Evolutionary conservation across 352 stramenopile species (phyloP), one percentile per base, ranked within the genome.

Genomic region (Pythium dissotocum): DNA sequence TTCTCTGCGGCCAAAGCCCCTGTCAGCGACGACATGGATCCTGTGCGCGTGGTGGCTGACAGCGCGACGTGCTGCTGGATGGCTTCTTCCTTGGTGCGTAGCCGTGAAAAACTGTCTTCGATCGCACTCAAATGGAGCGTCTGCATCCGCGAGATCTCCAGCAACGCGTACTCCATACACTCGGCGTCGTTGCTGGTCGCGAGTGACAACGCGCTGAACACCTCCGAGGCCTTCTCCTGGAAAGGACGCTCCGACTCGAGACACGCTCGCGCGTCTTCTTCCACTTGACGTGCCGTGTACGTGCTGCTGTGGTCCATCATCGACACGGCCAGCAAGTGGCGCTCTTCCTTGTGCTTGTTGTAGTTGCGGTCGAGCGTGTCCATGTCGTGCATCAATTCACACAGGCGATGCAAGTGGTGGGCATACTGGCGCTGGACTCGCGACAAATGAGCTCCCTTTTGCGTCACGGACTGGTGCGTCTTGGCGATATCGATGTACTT

Each of bases 141-240:
- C 70, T 93, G 85, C 87, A 93, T 95, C 57, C 87, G 83, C 9
- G 90, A 82, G 52, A 90, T 74, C 62, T 95, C 87, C 21, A 92
- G 65, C 38, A 93, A 62, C 14, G 87, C 87, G 55, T 93, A 93
- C 65, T 95, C 87, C 77, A 89, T 91, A 55, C 85, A 90, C 62
- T 93, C 83, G 9, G 85, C 85, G 40, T 91, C 78, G 52, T 89
- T 89, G 58, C 85, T 88, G 0, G 83, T 89, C 46, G 78, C 74
- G 2, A 90, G 58, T 40, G 85, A 91, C n/a, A 93, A 75, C 26
- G 85, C 70, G 51, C 81, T 91, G 63, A 93, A 89, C 8, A 82
- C 80, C 51, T 93, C 85, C 5, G 83, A 89, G 46, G 85, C 81
- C 49, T 82, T 78, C 49, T 88, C 85, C 46, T 82, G 80, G 58